Conservation (phyloP, 2,329 filamentous ascomycete species). For the Sporothrix pseudoabietina region DNA sequence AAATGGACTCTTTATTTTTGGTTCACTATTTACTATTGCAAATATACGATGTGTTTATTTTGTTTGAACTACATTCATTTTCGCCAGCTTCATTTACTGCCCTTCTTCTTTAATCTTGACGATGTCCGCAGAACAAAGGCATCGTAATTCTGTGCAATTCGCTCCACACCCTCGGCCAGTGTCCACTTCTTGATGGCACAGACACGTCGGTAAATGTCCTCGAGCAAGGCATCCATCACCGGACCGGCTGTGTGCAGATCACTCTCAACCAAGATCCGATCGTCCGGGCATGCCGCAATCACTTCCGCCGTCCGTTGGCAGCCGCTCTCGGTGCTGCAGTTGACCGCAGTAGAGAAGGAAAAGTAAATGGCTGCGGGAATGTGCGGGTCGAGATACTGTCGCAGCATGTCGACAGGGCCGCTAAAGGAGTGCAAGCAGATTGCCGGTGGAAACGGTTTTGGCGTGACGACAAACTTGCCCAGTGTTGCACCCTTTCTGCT, state of each 20-base stretch:
- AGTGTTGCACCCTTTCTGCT: background rate
- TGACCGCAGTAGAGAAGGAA: slow-evolving; percentile 84
- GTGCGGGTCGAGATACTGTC: slow-evolving; percentile 72
- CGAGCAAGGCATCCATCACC: slow-evolving; percentile 75
- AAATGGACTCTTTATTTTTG: background rate
- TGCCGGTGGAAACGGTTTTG: slow-evolving; percentile 72
- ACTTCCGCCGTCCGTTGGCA: slow-evolving; percentile 61
- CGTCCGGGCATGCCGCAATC: slow-evolving; percentile 72
- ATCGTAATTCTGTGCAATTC: slow-evolving; percentile 73
- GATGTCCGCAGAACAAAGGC: slow-evolving; percentile 63
- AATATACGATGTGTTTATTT: background rate
- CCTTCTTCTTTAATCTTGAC: slow-evolving; percentile 7
- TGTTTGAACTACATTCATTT: background rate
- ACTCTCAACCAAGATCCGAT: slow-evolving; percentile 82
- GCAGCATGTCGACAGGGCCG: slow-evolving; percentile 71
- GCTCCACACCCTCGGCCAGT: slow-evolving; percentile 68
- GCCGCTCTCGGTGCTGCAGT: slow-evolving; percentile 61
- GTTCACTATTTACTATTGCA: background rate
- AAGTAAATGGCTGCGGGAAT: slow-evolving; percentile 81
- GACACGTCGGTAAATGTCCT: slow-evolving; percentile 73
- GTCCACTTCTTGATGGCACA: slow-evolving; percentile 79
- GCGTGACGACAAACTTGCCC: slow-evolving; percentile 18
- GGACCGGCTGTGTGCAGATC: slow-evolving; percentile 83
- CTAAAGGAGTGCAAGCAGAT: slow-evolving; percentile 96
- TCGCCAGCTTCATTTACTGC: background rate